Evolutionary conservation across 1,139 yeast genomes (phyloP).

Genomic region (Yamadazyma trypodendri): DNA sequence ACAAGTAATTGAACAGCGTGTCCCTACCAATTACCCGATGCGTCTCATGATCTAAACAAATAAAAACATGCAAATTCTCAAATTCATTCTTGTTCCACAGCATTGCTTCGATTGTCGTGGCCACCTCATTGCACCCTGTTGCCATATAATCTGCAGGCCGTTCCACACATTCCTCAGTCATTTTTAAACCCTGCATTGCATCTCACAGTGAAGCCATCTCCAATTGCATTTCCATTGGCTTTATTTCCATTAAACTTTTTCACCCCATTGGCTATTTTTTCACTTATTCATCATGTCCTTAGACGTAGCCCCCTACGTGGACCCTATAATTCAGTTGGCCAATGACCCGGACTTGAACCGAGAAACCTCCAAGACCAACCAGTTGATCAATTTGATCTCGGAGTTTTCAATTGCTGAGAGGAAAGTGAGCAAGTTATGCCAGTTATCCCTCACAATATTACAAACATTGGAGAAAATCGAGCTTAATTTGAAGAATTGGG

Average conservation of each 20-base stretch:
- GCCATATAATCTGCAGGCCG: neutral
- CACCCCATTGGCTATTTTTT: neutral
- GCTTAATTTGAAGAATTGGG: conserved; percentile 52
- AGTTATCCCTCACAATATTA: conserved; percentile 44
- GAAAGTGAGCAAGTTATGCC: conserved; percentile 51
- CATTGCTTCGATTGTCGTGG: too few species aligned
- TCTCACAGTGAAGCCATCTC: too few species aligned
- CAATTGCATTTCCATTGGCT: too few species aligned
- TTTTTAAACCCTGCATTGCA: too few species aligned
- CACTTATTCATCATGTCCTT: neutral
- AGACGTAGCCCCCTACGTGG: conserved; percentile 32
- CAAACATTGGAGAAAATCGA: conserved; percentile 52
- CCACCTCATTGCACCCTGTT: neutral
- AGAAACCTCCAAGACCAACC: conserved; percentile 41
- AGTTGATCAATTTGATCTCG: conserved; percentile 41
- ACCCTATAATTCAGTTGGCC: conserved; percentile 48
- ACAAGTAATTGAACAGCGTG: too few species aligned
- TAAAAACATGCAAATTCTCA: conserved; percentile 7
- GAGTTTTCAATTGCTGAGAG: conserved; percentile 44
- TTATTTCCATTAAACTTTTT: too few species aligned
- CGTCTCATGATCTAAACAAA: conserved; percentile 3
- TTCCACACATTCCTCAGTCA: neutral
- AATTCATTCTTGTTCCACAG: neutral
- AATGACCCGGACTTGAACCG: conserved; percentile 51
- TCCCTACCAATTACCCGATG: neutral